Evolutionary conservation across 805 yeast species (phyloP), one percentile per base, ranked within the genome.

Genomic region (Starmerella vaccinii): DNA sequence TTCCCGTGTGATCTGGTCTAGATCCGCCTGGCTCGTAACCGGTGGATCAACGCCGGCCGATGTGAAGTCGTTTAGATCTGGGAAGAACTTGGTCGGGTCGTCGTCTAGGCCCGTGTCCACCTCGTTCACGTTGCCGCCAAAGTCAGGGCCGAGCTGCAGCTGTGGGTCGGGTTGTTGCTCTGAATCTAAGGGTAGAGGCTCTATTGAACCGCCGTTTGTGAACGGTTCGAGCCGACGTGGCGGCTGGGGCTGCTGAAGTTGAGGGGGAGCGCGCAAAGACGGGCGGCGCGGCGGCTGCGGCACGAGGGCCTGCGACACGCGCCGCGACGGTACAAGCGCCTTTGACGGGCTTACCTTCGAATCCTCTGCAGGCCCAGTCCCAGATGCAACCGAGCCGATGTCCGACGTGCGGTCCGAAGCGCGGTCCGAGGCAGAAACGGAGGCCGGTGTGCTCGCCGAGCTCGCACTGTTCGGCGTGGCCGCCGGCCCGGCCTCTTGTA

Each of bases 21-120:
- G 49, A 21, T 51, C 53, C 9, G 45, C 33, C 30, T 49, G 52
- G 41, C 33, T 47, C 2, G 58, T 49, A 9, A 44, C 41, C 22
- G 54, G 47, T 34, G 59, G 52, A 47, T 43, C 39, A 33, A 15
- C 13, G 10, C 22, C n/a, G 26, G 29, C 5, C 27, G 46, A 18
- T 3, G 19, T 34, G 22, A 49, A n/a, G n/a, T 46, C 56, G 10
- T 33, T 49, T 32, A 56, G 53, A 13, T 52, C 56, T 12, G 57
- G 60, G 57, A 56, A 57, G n/a, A 57, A 48, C 44, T 42, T 45
- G n/a, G 50, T 35, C 22, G 53, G 55, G 34, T 50, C 53, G 21
- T 50, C 58, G 23, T 39, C 33, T 34, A 24, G 29, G 15, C 13
- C n/a, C 38, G 34, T 33, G 30, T 40, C 37, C 18, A n/a, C 21